These are phyloP conservation scores for Vickermania ingenoplastis DNA, from an alignment of 208 protist species.

Conservation along the genomic window DNA sequence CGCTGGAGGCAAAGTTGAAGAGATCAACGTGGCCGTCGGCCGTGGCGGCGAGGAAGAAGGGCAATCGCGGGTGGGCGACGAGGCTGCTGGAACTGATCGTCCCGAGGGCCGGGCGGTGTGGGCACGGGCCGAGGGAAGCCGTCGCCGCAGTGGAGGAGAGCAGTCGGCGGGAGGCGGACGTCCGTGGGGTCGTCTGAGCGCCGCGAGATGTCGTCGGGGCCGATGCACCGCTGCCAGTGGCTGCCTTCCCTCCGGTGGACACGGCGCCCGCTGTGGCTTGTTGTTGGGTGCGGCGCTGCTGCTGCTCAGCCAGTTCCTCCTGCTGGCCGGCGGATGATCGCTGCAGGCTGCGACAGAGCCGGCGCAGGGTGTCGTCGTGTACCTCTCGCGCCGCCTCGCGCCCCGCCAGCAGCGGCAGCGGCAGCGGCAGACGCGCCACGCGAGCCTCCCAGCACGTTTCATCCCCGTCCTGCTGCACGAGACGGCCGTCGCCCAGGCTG, in stretches of 20 bases:
- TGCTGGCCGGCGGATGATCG: not conserved
- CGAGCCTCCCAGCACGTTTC: not conserved
- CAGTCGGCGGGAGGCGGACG: not conserved
- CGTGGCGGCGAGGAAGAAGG: constrained; percentile 61
- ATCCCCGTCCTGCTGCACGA: not conserved
- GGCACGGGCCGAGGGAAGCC: not conserved
- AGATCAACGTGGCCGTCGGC: constrained; percentile 64
- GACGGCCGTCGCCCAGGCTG: too few species aligned
- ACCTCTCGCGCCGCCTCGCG: not conserved
- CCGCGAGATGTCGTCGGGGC: too few species aligned
- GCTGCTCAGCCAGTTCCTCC: not conserved
- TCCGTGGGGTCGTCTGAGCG: too few species aligned
- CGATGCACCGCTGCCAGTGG: too few species aligned
- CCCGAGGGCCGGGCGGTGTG: constrained; percentile 20
- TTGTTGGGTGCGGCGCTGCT: not conserved
- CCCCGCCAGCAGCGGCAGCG: not conserved
- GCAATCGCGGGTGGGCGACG: constrained; percentile 65
- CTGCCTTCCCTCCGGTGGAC: too few species aligned
- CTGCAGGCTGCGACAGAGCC: not conserved
- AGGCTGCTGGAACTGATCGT: constrained; percentile 20
- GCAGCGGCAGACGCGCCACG: not conserved
- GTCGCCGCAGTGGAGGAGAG: not conserved
- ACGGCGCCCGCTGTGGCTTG: not conserved
- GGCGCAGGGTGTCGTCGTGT: not conserved
- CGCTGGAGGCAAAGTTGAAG: constrained; percentile 61